Evolutionary conservation across 1,284 basidiomycete species (phyloP).

Genomic region (Salmacisia buchloeana): DNA sequence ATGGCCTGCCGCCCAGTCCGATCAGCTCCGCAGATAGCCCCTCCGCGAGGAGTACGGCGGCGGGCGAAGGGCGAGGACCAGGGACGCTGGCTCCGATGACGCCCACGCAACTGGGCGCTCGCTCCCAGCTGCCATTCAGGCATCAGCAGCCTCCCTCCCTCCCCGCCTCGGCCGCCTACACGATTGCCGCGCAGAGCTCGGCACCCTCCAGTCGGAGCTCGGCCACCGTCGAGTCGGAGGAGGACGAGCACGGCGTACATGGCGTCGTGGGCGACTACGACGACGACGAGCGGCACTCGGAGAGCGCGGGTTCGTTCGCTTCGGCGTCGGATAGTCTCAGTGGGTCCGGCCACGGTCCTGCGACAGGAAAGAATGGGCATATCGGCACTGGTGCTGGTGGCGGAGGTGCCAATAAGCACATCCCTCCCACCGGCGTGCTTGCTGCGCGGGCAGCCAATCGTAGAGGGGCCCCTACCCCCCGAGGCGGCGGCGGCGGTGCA

Average conservation of each 20-base stretch:
- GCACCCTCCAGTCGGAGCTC: slow-evolving; percentile 16
- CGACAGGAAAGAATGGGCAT: too few species aligned
- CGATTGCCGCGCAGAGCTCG: slow-evolving; percentile 4
- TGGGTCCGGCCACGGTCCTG: slow-evolving; percentile 1
- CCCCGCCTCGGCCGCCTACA: neutral
- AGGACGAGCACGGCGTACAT: slow-evolving; percentile 22
- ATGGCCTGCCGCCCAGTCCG: slow-evolving; percentile 30
- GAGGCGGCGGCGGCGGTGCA: neutral
- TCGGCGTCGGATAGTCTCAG: neutral
- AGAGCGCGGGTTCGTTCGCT: neutral
- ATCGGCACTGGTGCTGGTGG: too few species aligned
- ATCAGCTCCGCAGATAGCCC: slow-evolving; percentile 39
- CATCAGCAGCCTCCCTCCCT: neutral
- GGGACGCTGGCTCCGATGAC: too few species aligned
- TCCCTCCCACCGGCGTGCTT: too few species aligned
- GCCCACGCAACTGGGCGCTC: neutral
- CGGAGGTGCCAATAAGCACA: too few species aligned
- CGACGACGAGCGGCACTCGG: neutral
- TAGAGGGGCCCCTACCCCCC: neutral
- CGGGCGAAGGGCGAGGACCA: too few species aligned
- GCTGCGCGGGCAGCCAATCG: neutral
- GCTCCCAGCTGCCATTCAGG: too few species aligned
- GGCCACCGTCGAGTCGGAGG: slow-evolving; percentile 33
- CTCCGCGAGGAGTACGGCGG: slow-evolving; percentile 9
- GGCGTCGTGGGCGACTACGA: slow-evolving; percentile 11